Evolutionary conservation across 2,329 filamentous ascomycete species (phyloP).

Genomic region (Epichloe gansuensis): DNA sequence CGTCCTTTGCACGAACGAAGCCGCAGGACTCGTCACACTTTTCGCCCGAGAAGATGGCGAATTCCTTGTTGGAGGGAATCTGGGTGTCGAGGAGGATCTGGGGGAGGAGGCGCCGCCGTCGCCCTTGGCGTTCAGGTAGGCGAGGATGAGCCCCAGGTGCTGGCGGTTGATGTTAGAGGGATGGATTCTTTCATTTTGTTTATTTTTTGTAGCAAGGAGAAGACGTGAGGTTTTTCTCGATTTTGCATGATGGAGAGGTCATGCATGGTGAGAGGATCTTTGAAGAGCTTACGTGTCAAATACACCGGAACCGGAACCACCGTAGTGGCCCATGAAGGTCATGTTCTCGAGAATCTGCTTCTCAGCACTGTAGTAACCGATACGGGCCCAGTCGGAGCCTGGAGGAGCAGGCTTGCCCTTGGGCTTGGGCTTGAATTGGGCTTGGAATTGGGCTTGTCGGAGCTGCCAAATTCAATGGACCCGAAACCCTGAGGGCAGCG

Average conservation of each 20-base stretch:
- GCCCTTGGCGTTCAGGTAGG: slow-evolving; percentile 32
- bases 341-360: slow-evolving; percentile 28
- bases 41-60: slow-evolving; percentile 32
- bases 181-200: too few species aligned
- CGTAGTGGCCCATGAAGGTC: slow-evolving; percentile 37
- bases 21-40: slow-evolving; percentile 32
- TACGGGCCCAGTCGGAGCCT: slow-evolving; percentile 27
- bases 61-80: slow-evolving; percentile 32
- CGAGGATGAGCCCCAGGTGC: slow-evolving; percentile 33
- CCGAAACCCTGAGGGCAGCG: slow-evolving; percentile 3
- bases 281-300: slow-evolving; percentile 28
- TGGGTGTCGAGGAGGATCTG: slow-evolving; percentile 26
- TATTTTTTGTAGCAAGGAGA: not conserved
- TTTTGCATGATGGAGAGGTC: too few species aligned
- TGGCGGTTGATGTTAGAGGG: slow-evolving; percentile 10
- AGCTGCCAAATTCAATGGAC: not conserved
- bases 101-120: slow-evolving; percentile 25
- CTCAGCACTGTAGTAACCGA: slow-evolving; percentile 33
- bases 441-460: not conserved
- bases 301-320: slow-evolving; percentile 29
- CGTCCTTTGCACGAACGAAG: slow-evolving; percentile 27
- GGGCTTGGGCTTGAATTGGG: not conserved
- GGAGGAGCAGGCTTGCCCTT: slow-evolving; percentile 5
- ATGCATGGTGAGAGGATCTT: not conserved
- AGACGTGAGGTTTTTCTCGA: too few species aligned